Base-by-base conservation (phyloP, 306 rosid genomes). In the Corylus americana region DNA sequence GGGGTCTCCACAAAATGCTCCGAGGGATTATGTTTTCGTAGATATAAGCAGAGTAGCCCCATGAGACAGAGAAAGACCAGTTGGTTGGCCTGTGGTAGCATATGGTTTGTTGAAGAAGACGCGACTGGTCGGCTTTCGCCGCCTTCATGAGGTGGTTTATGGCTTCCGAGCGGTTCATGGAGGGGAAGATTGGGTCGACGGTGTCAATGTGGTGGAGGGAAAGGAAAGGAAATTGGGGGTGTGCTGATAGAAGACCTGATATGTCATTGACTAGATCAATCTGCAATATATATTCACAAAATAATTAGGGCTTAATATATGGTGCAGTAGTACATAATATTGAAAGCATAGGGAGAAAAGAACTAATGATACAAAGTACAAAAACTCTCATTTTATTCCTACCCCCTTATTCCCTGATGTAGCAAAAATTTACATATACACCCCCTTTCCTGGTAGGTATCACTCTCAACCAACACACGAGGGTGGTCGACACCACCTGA, bases 31-130 rank as follows among this genome's bases (percentile, higher is more conserved):
- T 70, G 17, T 48, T 51, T 70, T 89, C 91, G 1, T 87, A 87
- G 10, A 87, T 78, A 17, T 87, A 86, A 11, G 81, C 77, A 1
- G 93, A 87, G 64, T 89, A 89, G 9, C 93, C 91, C 91, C 89
- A 85, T 13, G 93, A 79, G 44, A 87, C 22, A 0, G 93, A 89
- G 76, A 89, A 42, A 2, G 84, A 77, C 93, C 93, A 89, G 6
- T 79, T 83, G 72, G 37, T 85, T 9, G 85, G 79, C 12, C 77
- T 79, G 70, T 87, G 84, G 76, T 89, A 79, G 73, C 93, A 89
- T 0, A 85, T 87, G 18, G 89, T 85, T 54, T 89, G 93, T 8
- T 89, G 93, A 1, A 89, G 83, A 0, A 87, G 71, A 6, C 91
- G 88, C 0, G 89, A 83, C 0, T 74, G 85, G 74, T 85, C 89